These are phyloP conservation scores for Solanum etuberosum DNA, from an alignment of 257 asterid species.

Conservation along the genomic window DNA sequence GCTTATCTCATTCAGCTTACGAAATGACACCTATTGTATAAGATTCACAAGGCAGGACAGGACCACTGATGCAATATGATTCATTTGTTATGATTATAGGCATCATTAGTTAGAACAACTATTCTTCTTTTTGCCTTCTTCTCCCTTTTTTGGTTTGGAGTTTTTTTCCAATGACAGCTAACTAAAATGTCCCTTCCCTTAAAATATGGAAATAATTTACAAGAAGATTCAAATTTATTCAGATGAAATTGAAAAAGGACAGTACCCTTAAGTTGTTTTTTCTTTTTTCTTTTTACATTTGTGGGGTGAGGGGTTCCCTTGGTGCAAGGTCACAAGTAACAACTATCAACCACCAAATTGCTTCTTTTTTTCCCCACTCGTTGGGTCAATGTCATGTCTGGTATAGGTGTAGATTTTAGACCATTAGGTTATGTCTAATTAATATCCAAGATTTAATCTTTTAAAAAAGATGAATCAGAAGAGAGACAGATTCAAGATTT, in stretches of 20 bases:
- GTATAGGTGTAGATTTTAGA: background rate
- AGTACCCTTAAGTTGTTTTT: background rate
- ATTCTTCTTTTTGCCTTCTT: constrained; percentile 7
- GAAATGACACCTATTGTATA: background rate
- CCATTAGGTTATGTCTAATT: background rate
- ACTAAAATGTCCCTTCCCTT: background rate
- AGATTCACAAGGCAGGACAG: constrained; percentile 35
- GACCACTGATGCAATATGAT: constrained; percentile 36
- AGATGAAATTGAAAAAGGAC: background rate
- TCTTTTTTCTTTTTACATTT: background rate
- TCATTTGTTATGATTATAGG: constrained; percentile 31
- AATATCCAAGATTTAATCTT: background rate
- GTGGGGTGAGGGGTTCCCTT: background rate
- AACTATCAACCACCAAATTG: background rate
- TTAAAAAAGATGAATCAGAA: background rate
- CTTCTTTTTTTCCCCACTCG: background rate
- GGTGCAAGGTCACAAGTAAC: background rate
- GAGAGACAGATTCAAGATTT: background rate
- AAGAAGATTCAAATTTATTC: background rate
- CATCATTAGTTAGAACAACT: constrained; percentile 37
- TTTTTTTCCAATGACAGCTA: background rate
- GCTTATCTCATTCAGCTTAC: background rate
- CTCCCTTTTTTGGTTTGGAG: constrained; percentile 6
- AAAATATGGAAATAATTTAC: background rate
- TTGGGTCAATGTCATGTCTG: background rate